A percentile compares a stretch with the other conserved stretches of the same genome.
phyloP scores from a whole-genome alignment of 2,329 filamentous ascomycete species.

The Arthrobotrys sphaeroides region DNA sequence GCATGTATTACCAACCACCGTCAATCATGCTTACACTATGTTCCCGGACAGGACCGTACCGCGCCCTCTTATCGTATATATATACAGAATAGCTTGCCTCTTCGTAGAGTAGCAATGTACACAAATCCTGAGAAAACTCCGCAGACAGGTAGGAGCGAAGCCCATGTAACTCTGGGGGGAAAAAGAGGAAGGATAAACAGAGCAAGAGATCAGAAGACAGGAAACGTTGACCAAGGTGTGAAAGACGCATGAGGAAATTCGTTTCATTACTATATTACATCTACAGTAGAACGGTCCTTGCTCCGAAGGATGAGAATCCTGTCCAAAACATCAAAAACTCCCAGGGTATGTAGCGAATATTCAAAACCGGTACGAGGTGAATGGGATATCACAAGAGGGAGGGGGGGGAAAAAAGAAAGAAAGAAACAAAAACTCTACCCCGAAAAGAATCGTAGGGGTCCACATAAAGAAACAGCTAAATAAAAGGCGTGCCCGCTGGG shows the following conservation, averaged over 20 bases:
- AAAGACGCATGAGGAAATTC: not conserved
- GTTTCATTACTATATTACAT: slow-evolving; percentile 45
- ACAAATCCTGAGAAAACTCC: too few species aligned
- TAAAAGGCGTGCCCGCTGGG: not conserved
- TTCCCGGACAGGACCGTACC: too few species aligned
- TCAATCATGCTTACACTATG: too few species aligned
- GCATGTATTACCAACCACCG: too few species aligned
- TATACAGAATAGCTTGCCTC: too few species aligned
- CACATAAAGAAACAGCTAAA: slow-evolving; percentile 6
- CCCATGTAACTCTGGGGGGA: too few species aligned
- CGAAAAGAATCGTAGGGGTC: not conserved
- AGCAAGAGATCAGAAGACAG: not conserved
- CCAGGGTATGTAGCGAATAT: slow-evolving; percentile 38
- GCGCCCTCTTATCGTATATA: not conserved
- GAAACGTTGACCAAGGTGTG: not conserved
- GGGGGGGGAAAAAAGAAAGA: too few species aligned
- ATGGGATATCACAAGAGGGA: slow-evolving; percentile 7
- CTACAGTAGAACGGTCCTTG: not conserved
- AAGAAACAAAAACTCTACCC: not conserved
- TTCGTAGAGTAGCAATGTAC: too few species aligned
- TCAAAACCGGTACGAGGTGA: slow-evolving; percentile 24
- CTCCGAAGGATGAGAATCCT: not conserved
- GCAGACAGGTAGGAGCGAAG: too few species aligned
- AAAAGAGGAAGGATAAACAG: not conserved
- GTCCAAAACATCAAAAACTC: slow-evolving; percentile 32